Base-by-base conservation (phyloP, 345 rosid species). In the Brassica incana region DNA sequence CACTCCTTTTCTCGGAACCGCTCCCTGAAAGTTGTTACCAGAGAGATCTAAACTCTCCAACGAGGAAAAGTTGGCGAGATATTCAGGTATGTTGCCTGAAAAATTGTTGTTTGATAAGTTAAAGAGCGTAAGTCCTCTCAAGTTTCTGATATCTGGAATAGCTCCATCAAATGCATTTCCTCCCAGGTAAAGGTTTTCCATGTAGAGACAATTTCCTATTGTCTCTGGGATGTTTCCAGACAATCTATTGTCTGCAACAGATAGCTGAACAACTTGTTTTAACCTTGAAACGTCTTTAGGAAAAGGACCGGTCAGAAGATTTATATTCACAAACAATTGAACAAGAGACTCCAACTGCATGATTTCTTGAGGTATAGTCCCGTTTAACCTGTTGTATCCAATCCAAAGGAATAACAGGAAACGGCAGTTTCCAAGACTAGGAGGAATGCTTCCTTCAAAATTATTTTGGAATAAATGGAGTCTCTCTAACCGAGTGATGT, bases 1-100 rank as follows among this genome's bases (percentile, higher is more conserved):
- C 36, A 82, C n/a, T 71, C 84, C 82, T 70, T 74, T 25, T 3
- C 9, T 54, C 43, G 84, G 84, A 5, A 82, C 69, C 20, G 8
- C 16, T 5, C 83, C 85, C 4, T 79, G 80, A 0, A 84, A 77
- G 11, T 77, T 30, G 62, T 79, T 84, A 4, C 62, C 15, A 5
- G 83, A 85, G 5, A 82, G 59, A 61, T 82, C 63, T 0, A 85
- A 29, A 11, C 0, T 2, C 62, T 64, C 20, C 2, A 74, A 18
- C 2, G 62, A 65, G n/a, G 77, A 18, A 33, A 74, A 32, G n/a
- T 52, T 74, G 3, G 23, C 52, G 9, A 74, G 5, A 52, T 74
- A 65, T 5, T 50, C 5, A 45, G 82, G 85, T 77, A 80, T 48
- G 30, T 3, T 16, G 0, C 85, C 84, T 0, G 78, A 54, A 3